phyloP scores from a whole-genome alignment of 495 filamentous ascomycete genomes.

The Penicillium diatomitis region DNA sequence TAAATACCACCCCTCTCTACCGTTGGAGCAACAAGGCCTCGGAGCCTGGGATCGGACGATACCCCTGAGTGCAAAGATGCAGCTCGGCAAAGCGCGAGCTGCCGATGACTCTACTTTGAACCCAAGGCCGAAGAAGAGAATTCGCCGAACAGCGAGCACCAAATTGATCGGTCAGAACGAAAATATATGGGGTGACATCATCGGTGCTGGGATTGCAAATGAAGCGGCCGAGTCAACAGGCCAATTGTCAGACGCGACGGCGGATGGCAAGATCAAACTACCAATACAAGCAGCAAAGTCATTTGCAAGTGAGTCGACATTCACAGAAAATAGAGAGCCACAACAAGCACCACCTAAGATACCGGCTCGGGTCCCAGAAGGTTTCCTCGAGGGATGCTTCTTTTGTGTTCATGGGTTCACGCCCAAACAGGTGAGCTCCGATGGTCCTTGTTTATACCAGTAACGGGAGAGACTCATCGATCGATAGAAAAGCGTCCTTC shows the following conservation, averaged over 20 bases:
- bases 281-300: conserved; percentile 30
- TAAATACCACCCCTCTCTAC: conserved; percentile 65
- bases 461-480: conserved; percentile 2
- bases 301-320: conserved; percentile 33
- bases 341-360: conserved; percentile 10
- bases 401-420: conserved; percentile 64
- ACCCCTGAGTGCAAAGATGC: conserved; percentile 23
- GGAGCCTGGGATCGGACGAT: conserved; percentile 62
- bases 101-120: conserved; percentile 18
- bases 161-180: conserved; percentile 71
- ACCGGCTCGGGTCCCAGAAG: conserved; percentile 10
- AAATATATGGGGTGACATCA: conserved; percentile 81
- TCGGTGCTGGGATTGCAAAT: conserved; percentile 41
- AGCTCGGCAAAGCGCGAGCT: conserved; percentile 5
- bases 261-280: conserved; percentile 6
- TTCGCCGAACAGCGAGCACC: conserved; percentile 72
- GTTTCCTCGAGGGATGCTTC: conserved; percentile 31
- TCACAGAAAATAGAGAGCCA: conserved; percentile 17
- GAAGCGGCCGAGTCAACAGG: conserved; percentile 20
- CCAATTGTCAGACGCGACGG: conserved; percentile 22
- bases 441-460: not conserved
- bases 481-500: conserved; percentile 34
- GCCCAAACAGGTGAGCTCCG: conserved; percentile 37
- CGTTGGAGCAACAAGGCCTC: conserved; percentile 58
- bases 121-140: conserved; percentile 44